These are phyloP conservation scores for Ophiostoma himal-ulmi DNA, from an alignment of 2,329 filamentous ascomycete genomes.

Conservation along the genomic window DNA sequence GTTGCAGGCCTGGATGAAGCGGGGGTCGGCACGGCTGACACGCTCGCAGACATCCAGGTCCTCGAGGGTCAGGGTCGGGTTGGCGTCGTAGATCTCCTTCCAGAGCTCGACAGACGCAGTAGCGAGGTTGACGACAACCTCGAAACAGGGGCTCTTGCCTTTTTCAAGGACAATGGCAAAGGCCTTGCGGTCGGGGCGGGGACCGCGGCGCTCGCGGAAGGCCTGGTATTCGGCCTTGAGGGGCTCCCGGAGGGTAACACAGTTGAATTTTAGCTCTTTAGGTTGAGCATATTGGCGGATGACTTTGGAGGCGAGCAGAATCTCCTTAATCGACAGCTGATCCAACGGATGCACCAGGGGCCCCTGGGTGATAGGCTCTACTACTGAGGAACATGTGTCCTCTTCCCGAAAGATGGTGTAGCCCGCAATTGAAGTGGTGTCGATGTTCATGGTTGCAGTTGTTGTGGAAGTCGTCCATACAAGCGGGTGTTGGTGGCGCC, in stretches of 20 bases:
- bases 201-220: slow-evolving; percentile 64
- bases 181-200: slow-evolving; percentile 58
- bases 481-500: slow-evolving; percentile 20
- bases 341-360: slow-evolving; percentile 40
- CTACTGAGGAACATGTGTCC: slow-evolving; percentile 36
- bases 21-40: slow-evolving; percentile 68
- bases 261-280: slow-evolving; percentile 74
- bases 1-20: slow-evolving; percentile 85
- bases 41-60: slow-evolving; percentile 77
- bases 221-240: slow-evolving; percentile 76
- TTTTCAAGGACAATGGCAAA: slow-evolving; percentile 80
- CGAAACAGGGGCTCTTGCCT: slow-evolving; percentile 68
- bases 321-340: slow-evolving; percentile 51
- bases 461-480: slow-evolving; percentile 26
- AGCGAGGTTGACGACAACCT: slow-evolving; percentile 71
- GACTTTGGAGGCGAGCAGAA: slow-evolving; percentile 53
- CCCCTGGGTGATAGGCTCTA: slow-evolving; percentile 29
- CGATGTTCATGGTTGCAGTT: slow-evolving; percentile 36
- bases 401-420: slow-evolving; percentile 44
- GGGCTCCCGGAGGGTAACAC: slow-evolving; percentile 77
- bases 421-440: slow-evolving; percentile 41
- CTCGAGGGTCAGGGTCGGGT: slow-evolving; percentile 90
- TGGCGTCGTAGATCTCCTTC: slow-evolving; percentile 68
- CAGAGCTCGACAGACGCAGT: slow-evolving; percentile 63
- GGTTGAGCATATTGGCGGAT: slow-evolving; percentile 64